Evolutionary conservation across 352 stramenopile species (phyloP), one percentile per base, ranked within the genome.

Genomic region (Phytophthora macrochlamydospora): DNA sequence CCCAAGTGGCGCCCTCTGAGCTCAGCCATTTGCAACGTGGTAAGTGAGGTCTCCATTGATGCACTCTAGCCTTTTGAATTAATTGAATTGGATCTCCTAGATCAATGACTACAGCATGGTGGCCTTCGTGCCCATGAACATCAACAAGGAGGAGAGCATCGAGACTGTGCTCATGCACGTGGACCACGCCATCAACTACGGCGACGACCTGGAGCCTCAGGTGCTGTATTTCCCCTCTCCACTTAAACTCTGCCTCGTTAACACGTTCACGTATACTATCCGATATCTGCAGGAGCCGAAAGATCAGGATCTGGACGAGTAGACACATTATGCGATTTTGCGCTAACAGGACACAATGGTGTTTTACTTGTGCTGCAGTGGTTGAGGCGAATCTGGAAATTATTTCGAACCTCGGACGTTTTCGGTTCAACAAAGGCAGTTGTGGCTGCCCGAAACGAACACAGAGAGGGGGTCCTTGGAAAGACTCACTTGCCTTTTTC

Each of bases 71-170:
- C 8, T 58, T 13, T 56, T 12, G 7, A 48, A 28, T 55, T 24
- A 18, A 53, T 51, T 50, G 33, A 65, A 38, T 7, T 53, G 37
- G 59, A 65, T 40, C 59, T 35, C 29, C 33, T 33, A 95, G 88
- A 93, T 95, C 60, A 94, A 93, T 51, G 96, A 99, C 85, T 99
- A 98, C 75, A 97, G 89, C 62, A 98, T 99, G 94, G 96, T 99
- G 18, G 91, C 91, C 8, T 99, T 99, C 69, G 79, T 98, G n/a
- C 95, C 97, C 2, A 92, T 99, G 70, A 98, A 99, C 75, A 97
- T 99, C 49, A 96, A 85, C 44, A 90, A 98, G 56, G 97, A 99
- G 73, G 95, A 99, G 52, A 98, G 92, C 59, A 97, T 99, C 50
- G 90, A 98, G 57, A 91, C 95, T n/a, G 91, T 99, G 33, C 78